These are phyloP conservation scores for Apiotrichum gamsii DNA, from an alignment of 1,284 basidiomycete genomes.

Conservation along the genomic window DNA sequence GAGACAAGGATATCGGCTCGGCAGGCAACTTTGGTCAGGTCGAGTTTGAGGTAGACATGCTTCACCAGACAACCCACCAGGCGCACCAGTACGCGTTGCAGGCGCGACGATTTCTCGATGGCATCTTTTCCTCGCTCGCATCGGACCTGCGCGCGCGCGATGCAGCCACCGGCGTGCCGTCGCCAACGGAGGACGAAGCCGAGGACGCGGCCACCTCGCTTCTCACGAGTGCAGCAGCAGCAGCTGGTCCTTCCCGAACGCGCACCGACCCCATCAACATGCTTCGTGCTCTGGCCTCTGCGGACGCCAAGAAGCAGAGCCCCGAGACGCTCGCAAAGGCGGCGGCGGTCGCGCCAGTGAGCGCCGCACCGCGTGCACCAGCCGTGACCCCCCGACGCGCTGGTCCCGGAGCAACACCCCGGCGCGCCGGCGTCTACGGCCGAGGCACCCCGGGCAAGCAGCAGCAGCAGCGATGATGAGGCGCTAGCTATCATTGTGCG, in stretches of 20 bases:
- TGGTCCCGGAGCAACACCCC: conserved; percentile 1
- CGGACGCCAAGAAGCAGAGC: conserved; percentile 28
- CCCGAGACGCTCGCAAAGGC: conserved; percentile 34
- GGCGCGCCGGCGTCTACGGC: conserved; percentile 9
- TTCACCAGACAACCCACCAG: conserved; percentile 40
- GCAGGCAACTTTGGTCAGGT: conserved; percentile 39
- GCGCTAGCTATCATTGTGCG: too few species aligned
- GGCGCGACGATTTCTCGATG: conserved; percentile 43
- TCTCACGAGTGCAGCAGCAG: conserved; percentile 14
- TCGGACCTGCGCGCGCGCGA: conserved; percentile 38
- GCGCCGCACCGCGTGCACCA: not conserved
- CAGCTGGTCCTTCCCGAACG: not conserved
- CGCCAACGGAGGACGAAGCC: conserved; percentile 20
- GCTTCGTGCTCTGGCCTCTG: conserved; percentile 38
- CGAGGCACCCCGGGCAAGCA: conserved; percentile 5
- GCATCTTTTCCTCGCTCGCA: conserved; percentile 43
- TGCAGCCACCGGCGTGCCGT: conserved; percentile 11
- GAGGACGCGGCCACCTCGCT: conserved; percentile 27
- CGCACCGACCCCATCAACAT: conserved; percentile 37
- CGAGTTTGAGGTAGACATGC: conserved; percentile 45
- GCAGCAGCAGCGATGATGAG: too few species aligned
- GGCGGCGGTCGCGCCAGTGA: conserved; percentile 17
- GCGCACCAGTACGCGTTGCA: conserved; percentile 42
- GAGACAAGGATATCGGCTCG: conserved; percentile 23
- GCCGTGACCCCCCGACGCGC: conserved; percentile 4